These are phyloP conservation scores for Eremochloa ophiuroides DNA, from an alignment of 176 grass and related monocot species.

Conservation along the genomic window DNA sequence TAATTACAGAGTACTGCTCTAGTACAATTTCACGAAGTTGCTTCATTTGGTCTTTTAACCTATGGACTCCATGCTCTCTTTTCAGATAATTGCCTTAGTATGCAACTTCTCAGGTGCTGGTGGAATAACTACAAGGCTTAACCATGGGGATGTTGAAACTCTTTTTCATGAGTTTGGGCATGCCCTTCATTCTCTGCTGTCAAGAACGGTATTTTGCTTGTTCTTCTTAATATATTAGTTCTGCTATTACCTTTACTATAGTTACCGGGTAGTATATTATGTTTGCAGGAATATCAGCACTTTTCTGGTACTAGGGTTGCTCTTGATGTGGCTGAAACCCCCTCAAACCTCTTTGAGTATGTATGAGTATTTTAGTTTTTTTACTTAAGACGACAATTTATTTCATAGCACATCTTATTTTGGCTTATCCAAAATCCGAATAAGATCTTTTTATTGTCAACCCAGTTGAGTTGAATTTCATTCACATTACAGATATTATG, in stretches of 20 bases:
- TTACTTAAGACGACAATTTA: background rate
- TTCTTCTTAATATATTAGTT: constrained; percentile 4
- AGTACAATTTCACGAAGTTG: background rate
- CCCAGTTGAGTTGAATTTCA: constrained; percentile 12
- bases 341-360: constrained; percentile 95
- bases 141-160: constrained; percentile 82
- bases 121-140: constrained; percentile 67
- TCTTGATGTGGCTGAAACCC: constrained; percentile 92
- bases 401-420: background rate
- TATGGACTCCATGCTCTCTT: constrained; percentile 14
- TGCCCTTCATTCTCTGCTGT: constrained; percentile 94
- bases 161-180: constrained; percentile 99
- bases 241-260: background rate
- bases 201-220: constrained; percentile 70
- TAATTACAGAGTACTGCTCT: background rate
- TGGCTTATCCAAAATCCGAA: constrained; percentile 7
- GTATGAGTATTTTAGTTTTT: constrained; percentile 20
- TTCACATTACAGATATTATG: constrained; percentile 63
- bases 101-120: constrained; percentile 73
- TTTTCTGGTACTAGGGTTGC: constrained; percentile 96
- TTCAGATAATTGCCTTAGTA: constrained; percentile 84
- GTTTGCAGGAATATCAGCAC: constrained; percentile 94
- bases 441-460: background rate
- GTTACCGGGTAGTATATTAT: constrained; percentile 15
- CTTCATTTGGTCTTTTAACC: constrained; percentile 17